A percentile compares a stretch with the other conserved stretches of the same genome.
Evolutionary conservation across 257 asterid species (phyloP).

Genomic region (Anisodus tanguticus): DNA sequence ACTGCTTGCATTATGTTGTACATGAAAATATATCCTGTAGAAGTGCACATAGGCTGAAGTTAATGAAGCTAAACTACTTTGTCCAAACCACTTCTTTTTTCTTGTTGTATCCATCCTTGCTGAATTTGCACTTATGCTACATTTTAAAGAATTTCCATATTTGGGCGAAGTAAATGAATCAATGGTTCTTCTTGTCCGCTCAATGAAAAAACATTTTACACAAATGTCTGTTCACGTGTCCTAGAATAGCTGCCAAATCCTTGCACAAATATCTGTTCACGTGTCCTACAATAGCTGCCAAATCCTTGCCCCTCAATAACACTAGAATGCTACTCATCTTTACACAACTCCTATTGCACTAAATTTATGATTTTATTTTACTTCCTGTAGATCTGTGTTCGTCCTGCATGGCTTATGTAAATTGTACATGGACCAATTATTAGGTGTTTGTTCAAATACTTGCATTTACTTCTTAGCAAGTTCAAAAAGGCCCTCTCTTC

Average conservation of each 20-base stretch:
- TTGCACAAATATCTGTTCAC: no score
- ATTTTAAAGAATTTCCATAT: background rate
- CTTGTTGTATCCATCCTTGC: conserved; percentile 10
- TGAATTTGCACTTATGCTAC: conserved; percentile 15
- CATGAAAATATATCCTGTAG: background rate
- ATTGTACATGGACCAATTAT: conserved; percentile 1
- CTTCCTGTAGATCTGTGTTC: background rate
- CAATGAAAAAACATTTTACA: background rate
- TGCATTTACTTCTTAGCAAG: background rate
- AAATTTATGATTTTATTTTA: background rate
- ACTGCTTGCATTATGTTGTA: background rate
- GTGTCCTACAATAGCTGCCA: background rate
- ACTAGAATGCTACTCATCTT: background rate
- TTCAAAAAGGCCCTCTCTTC: conserved; percentile 15
- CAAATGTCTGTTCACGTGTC: background rate
- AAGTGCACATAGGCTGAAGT: background rate
- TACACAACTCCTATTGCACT: background rate
- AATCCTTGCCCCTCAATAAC: background rate
- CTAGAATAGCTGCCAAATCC: background rate
- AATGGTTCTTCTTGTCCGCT: background rate
- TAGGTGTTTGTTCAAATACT: conserved; percentile 2
- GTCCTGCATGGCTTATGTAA: background rate
- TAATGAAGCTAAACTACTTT: background rate
- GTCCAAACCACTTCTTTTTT: background rate
- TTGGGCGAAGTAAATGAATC: conserved; percentile 17